Conservation (phyloP, 805 yeast species). For the Pichia kluyveri region DNA sequence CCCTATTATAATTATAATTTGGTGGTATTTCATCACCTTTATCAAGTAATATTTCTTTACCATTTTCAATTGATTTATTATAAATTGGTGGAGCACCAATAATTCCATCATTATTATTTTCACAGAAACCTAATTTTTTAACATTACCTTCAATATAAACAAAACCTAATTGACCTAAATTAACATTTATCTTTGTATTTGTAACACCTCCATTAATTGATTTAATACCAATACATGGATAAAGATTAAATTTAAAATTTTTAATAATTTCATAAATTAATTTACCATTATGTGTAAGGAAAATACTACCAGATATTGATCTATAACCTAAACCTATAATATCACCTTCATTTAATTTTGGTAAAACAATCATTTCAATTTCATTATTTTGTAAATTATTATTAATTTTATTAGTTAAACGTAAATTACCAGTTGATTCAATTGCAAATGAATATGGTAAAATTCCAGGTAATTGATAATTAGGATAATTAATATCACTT, state of each 20-base stretch:
- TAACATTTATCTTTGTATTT: slow-evolving; percentile 40
- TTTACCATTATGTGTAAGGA: slow-evolving; percentile 48
- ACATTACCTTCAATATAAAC: slow-evolving; percentile 85
- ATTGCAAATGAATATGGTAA: slow-evolving; percentile 61
- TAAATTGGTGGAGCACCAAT: slow-evolving; percentile 33
- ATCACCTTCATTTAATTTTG: slow-evolving; percentile 44
- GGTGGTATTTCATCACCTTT: slow-evolving; percentile 73
- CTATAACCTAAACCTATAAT: slow-evolving; percentile 49
- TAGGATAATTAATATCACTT: slow-evolving; percentile 61
- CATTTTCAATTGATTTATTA: slow-evolving; percentile 26
- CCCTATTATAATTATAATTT: slow-evolving; percentile 49
- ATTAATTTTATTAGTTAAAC: slow-evolving; percentile 28
- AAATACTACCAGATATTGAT: slow-evolving; percentile 38
- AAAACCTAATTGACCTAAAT: slow-evolving; percentile 86
- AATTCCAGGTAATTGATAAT: slow-evolving; percentile 68
- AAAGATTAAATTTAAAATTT: slow-evolving; percentile 40
- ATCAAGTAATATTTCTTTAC: slow-evolving; percentile 42
- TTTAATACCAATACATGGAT: slow-evolving; percentile 47
- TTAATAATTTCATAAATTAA: slow-evolving; percentile 41
- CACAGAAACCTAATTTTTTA: slow-evolving; percentile 47
- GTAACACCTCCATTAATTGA: slow-evolving; percentile 23
- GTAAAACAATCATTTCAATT: slow-evolving; percentile 37
- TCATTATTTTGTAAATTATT: slow-evolving; percentile 24
- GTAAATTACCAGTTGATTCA: slow-evolving; percentile 57
- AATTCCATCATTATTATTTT: slow-evolving; percentile 33